A percentile compares a stretch with the other conserved stretches of the same genome.
Evolutionary conservation across 169 alveolate genomes (phyloP).

Genomic region (Cryptosporidium andersoni): DNA sequence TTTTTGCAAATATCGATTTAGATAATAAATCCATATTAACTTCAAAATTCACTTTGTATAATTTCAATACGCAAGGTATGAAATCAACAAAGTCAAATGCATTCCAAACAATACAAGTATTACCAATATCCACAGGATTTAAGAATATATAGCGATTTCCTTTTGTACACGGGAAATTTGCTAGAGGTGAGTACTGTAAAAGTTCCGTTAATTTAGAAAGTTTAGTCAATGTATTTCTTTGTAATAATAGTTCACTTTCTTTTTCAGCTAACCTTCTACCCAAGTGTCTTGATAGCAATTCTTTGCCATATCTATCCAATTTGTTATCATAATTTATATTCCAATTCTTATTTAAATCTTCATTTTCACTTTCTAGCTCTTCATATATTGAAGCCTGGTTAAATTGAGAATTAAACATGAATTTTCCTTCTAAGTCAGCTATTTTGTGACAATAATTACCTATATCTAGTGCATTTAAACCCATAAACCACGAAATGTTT

Average conservation of each 20-base stretch:
- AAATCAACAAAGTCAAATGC: conserved; percentile 64
- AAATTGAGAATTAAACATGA: conserved; percentile 4
- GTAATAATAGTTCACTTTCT: conserved; percentile 8
- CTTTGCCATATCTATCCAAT: conserved; percentile 17
- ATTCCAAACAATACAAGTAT: conserved; percentile 42
- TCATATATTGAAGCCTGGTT: neutral
- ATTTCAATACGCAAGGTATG: conserved; percentile 31
- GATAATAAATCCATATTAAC: conserved; percentile 19
- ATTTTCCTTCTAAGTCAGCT: conserved; percentile 55
- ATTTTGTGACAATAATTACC: conserved; percentile 44
- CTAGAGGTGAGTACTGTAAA: conserved; percentile 40
- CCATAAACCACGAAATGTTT: conserved; percentile 59
- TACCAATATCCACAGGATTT: conserved; percentile 62
- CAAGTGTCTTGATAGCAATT: conserved; percentile 29
- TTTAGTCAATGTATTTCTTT: conserved; percentile 28
- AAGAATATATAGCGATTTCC: conserved; percentile 52
- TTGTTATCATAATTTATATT: conserved; percentile 33
- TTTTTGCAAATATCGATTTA: conserved; percentile 35
- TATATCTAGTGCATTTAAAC: conserved; percentile 44
- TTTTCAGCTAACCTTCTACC: conserved; percentile 21
- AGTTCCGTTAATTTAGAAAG: conserved; percentile 27
- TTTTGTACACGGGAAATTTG: conserved; percentile 36
- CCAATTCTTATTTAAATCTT: conserved; percentile 1
- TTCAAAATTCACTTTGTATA: conserved; percentile 35
- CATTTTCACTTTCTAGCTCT: conserved; percentile 29